Evolutionary conservation across 176 grass and related monocot species (phyloP).

Genomic region (Calamus simplicifolius): DNA sequence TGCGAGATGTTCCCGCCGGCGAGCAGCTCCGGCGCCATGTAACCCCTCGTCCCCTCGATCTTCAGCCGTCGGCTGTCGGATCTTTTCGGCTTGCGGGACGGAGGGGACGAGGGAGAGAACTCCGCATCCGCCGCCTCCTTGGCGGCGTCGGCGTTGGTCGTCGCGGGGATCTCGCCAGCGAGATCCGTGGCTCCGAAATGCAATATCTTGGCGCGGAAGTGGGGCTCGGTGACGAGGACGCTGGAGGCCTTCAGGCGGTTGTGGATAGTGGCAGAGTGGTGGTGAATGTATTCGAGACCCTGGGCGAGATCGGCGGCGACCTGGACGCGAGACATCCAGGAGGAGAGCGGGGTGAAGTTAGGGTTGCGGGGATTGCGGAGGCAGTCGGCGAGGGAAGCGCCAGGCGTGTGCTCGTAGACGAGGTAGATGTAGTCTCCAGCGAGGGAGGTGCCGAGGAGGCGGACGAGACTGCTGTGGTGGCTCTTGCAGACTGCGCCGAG

Average conservation of each 20-base stretch:
- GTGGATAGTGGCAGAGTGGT: constrained; percentile 42
- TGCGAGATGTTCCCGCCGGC: background rate
- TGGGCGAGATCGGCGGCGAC: constrained; percentile 52
- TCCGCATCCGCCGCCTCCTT: background rate
- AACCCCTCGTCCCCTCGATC: constrained; percentile 19
- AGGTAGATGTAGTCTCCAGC: constrained; percentile 51
- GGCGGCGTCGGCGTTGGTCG: background rate
- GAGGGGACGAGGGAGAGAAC: too few species aligned
- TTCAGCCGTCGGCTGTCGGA: constrained; percentile 9
- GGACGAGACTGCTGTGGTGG: constrained; percentile 53
- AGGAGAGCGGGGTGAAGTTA: constrained; percentile 36
- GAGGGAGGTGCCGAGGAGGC: constrained; percentile 54
- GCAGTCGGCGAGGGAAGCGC: constrained; percentile 39
- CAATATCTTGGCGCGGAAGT: constrained; percentile 42
- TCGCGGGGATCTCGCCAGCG: background rate
- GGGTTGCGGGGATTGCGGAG: constrained; percentile 40
- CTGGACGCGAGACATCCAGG: constrained; percentile 44
- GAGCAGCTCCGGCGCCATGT: constrained; percentile 33
- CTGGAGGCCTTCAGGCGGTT: constrained; percentile 33
- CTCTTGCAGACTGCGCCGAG: constrained; percentile 27
- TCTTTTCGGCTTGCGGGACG: background rate
- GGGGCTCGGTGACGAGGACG: constrained; percentile 40
- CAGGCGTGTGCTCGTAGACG: constrained; percentile 38
- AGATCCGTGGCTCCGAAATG: constrained; percentile 46
- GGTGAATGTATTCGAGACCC: constrained; percentile 69